phyloP scores from a whole-genome alignment of 1,139 yeast species.

The Taiozyma onychis region DNA sequence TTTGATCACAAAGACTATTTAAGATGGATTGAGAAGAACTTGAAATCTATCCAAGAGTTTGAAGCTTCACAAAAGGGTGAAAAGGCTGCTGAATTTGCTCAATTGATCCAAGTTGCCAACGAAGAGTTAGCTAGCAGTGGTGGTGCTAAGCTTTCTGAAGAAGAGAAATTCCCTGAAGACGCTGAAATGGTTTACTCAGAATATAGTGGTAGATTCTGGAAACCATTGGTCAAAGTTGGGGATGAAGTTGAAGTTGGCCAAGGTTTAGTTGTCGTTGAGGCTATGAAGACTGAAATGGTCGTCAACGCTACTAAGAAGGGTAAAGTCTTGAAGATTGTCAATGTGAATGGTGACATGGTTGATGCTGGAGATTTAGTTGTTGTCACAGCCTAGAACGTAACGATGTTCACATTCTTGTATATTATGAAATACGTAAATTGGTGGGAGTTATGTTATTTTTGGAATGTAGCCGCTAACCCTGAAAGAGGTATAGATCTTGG shows the following conservation, averaged over 20 bases:
- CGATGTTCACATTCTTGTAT: not conserved
- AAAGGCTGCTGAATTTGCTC: constrained; percentile 77
- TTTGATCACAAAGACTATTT: constrained; percentile 80
- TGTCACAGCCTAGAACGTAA: constrained; percentile 30
- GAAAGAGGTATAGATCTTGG: too few relatives aligned
- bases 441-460: not conserved
- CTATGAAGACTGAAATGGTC: constrained; percentile 97
- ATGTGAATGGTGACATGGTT: constrained; percentile 89
- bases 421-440: not conserved
- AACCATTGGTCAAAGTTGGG: constrained; percentile 78
- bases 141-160: constrained; percentile 36
- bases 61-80: constrained; percentile 68
- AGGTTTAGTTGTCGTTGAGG: constrained; percentile 85
- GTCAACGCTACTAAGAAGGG: constrained; percentile 72
- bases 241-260: constrained; percentile 69
- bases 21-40: constrained; percentile 71
- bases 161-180: constrained; percentile 58
- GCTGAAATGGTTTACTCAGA: constrained; percentile 88
- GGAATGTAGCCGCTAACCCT: not conserved
- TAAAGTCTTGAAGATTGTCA: constrained; percentile 70
- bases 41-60: constrained; percentile 67
- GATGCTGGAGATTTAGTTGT: constrained; percentile 95
- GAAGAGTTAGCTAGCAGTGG: constrained; percentile 56
- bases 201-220: constrained; percentile 96
- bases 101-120: constrained; percentile 77